Conservation (phyloP, 345 rosid genomes). For the Pugionium dolabratum region DNA sequence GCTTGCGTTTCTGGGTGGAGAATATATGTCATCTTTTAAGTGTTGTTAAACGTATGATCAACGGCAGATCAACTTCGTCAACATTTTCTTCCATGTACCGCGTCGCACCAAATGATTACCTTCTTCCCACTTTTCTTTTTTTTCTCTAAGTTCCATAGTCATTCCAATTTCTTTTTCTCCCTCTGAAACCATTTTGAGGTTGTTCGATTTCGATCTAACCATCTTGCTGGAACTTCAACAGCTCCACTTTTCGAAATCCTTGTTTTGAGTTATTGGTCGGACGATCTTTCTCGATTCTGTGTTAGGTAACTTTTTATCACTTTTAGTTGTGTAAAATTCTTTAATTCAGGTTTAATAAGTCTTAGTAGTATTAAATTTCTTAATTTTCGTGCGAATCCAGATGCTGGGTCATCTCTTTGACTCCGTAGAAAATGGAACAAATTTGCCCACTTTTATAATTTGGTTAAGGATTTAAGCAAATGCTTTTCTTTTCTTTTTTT, state of each 20-base stretch:
- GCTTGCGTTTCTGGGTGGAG: constrained; percentile 35
- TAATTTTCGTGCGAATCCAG: constrained; percentile 27
- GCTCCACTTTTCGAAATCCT: constrained; percentile 11
- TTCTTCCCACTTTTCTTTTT: background rate
- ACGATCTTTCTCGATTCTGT: constrained; percentile 33
- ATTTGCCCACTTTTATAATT: constrained; percentile 22
- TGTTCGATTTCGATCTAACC: constrained; percentile 44
- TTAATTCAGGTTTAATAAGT: constrained; percentile 4
- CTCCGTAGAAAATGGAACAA: constrained; percentile 39
- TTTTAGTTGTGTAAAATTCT: background rate
- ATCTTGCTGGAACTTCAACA: constrained; percentile 31
- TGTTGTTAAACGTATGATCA: constrained; percentile 21
- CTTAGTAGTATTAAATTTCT: background rate
- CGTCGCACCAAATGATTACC: constrained; percentile 25
- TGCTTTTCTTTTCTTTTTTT: background rate
- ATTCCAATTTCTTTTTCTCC: constrained; percentile 25
- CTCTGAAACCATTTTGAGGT: constrained; percentile 22
- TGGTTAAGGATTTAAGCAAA: background rate
- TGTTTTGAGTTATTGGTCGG: constrained; percentile 27
- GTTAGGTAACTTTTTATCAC: constrained; percentile 11
- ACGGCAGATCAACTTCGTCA: constrained; percentile 26
- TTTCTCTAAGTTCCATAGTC: constrained; percentile 14
- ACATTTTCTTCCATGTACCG: constrained; percentile 28
- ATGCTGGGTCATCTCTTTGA: constrained; percentile 31
- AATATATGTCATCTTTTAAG: constrained; percentile 34